Base-by-base conservation (phyloP, 2,329 filamentous ascomycete species). In the Xylaria sp. region DNA sequence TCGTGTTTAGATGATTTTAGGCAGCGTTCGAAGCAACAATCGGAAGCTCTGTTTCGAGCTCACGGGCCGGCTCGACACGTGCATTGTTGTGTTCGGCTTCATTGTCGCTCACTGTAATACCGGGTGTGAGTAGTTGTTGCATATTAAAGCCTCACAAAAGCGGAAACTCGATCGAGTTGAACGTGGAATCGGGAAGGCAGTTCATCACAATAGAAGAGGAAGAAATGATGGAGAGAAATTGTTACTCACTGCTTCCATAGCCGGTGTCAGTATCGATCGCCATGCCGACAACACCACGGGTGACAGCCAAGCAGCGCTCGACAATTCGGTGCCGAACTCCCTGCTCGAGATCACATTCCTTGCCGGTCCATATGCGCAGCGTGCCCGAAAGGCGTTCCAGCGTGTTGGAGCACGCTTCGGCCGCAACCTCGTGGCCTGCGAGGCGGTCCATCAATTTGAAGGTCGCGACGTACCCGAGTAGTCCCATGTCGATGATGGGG, bases 291-390 rank as follows among this genome's bases (percentile, higher is more conserved):
- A 83, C 72, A 45, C 72, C 77, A 66, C 82, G 84, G 13, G 80
- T 83, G 34, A 87, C 77, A 9, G 69, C 64, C 17, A 87, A 68
- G 56, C 84, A 87, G 47, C 77, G 74, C 45, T 82, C 76, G 2
- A 87, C 78, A 61, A 86, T 77, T 57, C 74, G 74, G 51, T 76
- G 75, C 52, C 82, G 78, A n/a, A 83, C 69, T 13, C 77, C 74
- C 1, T 73, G 72, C 17, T 76, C 73, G n/a, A 87, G 70, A 1
- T 79, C 81, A 45, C 76, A 77, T 50, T 76, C 76, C 44, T 78
- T 78, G 18, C 81, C 82, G 2, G 76, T 80, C 85, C 85, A 88
- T 38, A 85, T 78, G 21, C 85, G 76, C 44, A 88, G 71, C 16
- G 72, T 77, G 4, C 79, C 84, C 0, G 84, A 81, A 13, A 88